Evolutionary conservation across 2,329 filamentous ascomycete species (phyloP).

Genomic region (Celoporthe dispersa): DNA sequence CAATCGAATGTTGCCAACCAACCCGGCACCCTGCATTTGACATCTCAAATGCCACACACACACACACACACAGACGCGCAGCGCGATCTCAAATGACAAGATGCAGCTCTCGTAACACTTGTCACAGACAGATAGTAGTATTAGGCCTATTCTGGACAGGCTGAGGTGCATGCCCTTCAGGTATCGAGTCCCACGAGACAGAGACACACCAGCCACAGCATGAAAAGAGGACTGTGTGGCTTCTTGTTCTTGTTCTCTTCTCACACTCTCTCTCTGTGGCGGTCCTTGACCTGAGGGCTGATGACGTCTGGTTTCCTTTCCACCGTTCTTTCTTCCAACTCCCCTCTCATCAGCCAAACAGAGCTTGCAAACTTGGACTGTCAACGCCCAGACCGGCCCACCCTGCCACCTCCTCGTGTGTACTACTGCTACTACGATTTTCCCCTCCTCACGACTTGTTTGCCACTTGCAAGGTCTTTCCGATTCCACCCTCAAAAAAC

Average conservation of each 20-base stretch:
- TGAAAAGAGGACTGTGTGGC: not conserved
- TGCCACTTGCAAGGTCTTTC: slow-evolving; percentile 2
- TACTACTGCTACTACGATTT: no score
- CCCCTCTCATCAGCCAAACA: not conserved
- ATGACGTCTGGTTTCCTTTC: slow-evolving; percentile 14
- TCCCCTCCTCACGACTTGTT: not conserved
- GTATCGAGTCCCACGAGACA: not conserved
- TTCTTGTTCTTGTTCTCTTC: no score
- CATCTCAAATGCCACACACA: not conserved
- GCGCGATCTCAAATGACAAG: not conserved
- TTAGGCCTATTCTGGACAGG: not conserved
- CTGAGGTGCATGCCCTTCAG: not conserved
- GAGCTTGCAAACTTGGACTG: not conserved
- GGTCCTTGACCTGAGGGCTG: not conserved
- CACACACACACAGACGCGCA: not conserved
- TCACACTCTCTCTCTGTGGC: not conserved
- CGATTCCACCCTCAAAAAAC: not conserved
- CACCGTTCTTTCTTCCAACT: not conserved
- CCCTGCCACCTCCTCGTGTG: not conserved
- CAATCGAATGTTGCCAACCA: slow-evolving; percentile 13
- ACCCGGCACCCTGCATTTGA: slow-evolving; percentile 24
- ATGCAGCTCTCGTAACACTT: not conserved
- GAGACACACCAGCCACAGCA: not conserved
- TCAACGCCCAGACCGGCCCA: not conserved
- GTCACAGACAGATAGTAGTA: not conserved